Conservation (phyloP, 495 filamentous ascomycete genomes). For the Sordaria brevicollis region DNA sequence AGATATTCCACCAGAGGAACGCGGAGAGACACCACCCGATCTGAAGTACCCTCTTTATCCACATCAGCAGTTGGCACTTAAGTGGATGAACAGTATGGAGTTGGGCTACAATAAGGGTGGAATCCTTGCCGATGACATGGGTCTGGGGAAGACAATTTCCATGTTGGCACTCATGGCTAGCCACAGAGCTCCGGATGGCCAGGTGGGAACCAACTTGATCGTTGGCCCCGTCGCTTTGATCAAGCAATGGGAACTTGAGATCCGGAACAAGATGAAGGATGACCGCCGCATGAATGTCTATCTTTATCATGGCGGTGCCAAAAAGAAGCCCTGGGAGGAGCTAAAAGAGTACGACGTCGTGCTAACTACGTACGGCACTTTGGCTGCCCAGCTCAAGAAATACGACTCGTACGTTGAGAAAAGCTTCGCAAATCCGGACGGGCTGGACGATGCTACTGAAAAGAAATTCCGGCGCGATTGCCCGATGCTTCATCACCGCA, state of each 20-base stretch:
- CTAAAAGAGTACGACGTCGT: slow-evolving; percentile 71
- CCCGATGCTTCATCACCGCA: slow-evolving; percentile 52
- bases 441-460: slow-evolving; percentile 14
- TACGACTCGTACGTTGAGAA: slow-evolving; percentile 11
- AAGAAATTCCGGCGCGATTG: slow-evolving; percentile 22
- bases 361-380: slow-evolving; percentile 79
- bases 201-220: slow-evolving; percentile 62
- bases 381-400: slow-evolving; percentile 59
- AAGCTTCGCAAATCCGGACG: slow-evolving; percentile 2
- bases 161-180: slow-evolving; percentile 74
- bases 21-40: slow-evolving; percentile 63
- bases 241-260: slow-evolving; percentile 85
- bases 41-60: slow-evolving; percentile 63
- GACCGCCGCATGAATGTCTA: slow-evolving; percentile 50
- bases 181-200: slow-evolving; percentile 48
- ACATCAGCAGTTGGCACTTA: slow-evolving; percentile 74
- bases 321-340: slow-evolving; percentile 43
- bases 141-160: slow-evolving; percentile 90
- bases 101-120: slow-evolving; percentile 68
- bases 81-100: slow-evolving; percentile 79
- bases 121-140: slow-evolving; percentile 90
- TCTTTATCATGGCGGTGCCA: slow-evolving; percentile 47
- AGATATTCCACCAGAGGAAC: slow-evolving; percentile 52
- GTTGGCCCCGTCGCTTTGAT: slow-evolving; percentile 79
- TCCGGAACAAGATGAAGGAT: slow-evolving; percentile 55